Conservation (phyloP, 306 rosid species). For the Rosa multiflora region DNA sequence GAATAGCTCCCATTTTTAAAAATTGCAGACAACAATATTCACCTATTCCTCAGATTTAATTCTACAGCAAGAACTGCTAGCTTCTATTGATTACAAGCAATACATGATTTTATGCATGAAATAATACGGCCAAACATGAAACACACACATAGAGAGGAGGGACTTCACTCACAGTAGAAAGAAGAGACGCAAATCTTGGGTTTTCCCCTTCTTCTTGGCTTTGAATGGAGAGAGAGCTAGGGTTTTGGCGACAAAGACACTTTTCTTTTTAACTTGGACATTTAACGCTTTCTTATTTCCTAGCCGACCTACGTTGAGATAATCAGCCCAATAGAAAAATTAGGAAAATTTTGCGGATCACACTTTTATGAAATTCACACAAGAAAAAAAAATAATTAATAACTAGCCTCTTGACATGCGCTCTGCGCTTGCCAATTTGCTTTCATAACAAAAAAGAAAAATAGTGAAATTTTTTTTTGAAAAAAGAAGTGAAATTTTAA, state of each 20-base stretch:
- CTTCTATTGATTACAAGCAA: neutral
- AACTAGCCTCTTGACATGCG: no score
- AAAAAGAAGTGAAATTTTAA: no score
- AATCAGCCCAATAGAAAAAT: neutral
- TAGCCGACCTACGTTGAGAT: no score
- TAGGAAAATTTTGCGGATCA: neutral
- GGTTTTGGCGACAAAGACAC: neutral
- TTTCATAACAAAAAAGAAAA: no score
- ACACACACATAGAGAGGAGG: neutral
- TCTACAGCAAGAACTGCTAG: neutral
- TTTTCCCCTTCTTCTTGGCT: neutral
- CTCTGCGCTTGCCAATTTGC: no score
- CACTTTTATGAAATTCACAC: no score
- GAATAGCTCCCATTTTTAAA: neutral
- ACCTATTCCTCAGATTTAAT: neutral
- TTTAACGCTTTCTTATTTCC: no score
- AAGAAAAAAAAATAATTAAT: no score
- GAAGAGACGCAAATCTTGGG: neutral
- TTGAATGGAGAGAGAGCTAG: neutral
- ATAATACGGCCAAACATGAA: neutral
- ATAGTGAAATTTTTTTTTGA: no score
- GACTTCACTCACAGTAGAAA: neutral
- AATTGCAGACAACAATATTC: neutral
- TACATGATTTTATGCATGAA: neutral
- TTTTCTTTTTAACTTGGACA: no score